Evolutionary conservation across 2,329 filamentous ascomycete genomes (phyloP).

Genomic region (Ophiosphaerella korrae): DNA sequence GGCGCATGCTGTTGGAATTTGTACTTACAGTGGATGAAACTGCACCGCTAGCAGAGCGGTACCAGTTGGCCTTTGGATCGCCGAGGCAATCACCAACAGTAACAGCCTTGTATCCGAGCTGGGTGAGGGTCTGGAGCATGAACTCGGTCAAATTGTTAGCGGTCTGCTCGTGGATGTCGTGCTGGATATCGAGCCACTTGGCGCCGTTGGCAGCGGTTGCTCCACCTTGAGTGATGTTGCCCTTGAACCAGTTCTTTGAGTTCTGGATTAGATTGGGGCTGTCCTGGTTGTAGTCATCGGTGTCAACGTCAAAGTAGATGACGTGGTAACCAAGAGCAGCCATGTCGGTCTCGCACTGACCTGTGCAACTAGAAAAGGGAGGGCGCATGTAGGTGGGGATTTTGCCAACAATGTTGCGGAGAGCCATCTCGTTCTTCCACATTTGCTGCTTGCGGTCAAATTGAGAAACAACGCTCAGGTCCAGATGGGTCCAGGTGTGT

Average conservation of each 20-base stretch:
- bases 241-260: slow-evolving; percentile 60
- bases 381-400: slow-evolving; percentile 62
- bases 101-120: slow-evolving; percentile 51
- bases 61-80: slow-evolving; percentile 55
- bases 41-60: slow-evolving; percentile 49
- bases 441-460: slow-evolving; percentile 56
- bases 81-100: slow-evolving; percentile 56
- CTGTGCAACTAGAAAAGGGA: slow-evolving; percentile 55
- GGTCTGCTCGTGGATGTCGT: slow-evolving; percentile 56
- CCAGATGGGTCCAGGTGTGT: slow-evolving; percentile 62
- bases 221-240: slow-evolving; percentile 47
- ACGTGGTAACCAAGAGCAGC: slow-evolving; percentile 62
- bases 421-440: slow-evolving; percentile 60
- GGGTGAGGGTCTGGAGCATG: slow-evolving; percentile 49
- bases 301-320: slow-evolving; percentile 65
- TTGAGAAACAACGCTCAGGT: slow-evolving; percentile 52
- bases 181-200: slow-evolving; percentile 60
- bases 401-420: slow-evolving; percentile 61
- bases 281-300: slow-evolving; percentile 65
- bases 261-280: slow-evolving; percentile 56
- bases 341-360: slow-evolving; percentile 47
- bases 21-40: slow-evolving; percentile 30
- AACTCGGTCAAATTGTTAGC: slow-evolving; percentile 51
- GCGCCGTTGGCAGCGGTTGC: slow-evolving; percentile 22
- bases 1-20: slow-evolving; percentile 1